phyloP scores from a whole-genome alignment of 2,329 filamentous ascomycete genomes.

The Triangularia setosa region DNA sequence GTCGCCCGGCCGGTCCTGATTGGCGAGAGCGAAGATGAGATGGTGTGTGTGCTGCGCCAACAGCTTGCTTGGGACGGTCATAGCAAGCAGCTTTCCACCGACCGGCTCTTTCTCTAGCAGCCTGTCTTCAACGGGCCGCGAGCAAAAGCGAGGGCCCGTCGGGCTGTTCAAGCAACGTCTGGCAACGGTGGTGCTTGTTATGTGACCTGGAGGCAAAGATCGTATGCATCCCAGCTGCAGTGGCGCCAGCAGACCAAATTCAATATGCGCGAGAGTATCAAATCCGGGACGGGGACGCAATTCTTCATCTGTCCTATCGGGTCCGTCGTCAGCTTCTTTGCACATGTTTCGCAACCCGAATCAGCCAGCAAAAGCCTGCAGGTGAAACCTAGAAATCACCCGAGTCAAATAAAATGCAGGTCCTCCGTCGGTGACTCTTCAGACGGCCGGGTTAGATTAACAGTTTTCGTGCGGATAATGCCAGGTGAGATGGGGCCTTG shows the following conservation, averaged over 20 bases:
- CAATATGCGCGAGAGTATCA: background rate
- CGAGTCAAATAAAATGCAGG: background rate
- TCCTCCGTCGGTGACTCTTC: background rate
- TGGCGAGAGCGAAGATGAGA: background rate
- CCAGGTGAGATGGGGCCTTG: background rate
- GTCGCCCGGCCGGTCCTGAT: background rate
- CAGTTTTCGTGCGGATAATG: background rate
- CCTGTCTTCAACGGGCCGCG: background rate
- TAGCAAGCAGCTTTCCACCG: background rate
- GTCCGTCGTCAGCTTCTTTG: background rate
- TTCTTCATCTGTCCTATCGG: background rate
- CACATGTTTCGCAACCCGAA: background rate
- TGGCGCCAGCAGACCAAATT: background rate
- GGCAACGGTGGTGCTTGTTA: background rate
- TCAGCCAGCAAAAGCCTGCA: background rate
- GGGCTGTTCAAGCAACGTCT: background rate
- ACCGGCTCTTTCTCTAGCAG: background rate
- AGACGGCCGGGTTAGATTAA: background rate
- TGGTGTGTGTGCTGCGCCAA: background rate
- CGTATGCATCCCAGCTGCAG: background rate
- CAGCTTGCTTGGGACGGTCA: background rate
- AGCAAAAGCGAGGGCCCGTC: background rate
- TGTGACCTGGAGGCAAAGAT: background rate
- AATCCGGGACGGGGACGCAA: background rate
- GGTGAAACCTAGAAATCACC: constrained; percentile 2